These are phyloP conservation scores for Teratosphaeria nubilosa DNA, from an alignment of 2,329 filamentous ascomycete genomes.

Conservation along the genomic window DNA sequence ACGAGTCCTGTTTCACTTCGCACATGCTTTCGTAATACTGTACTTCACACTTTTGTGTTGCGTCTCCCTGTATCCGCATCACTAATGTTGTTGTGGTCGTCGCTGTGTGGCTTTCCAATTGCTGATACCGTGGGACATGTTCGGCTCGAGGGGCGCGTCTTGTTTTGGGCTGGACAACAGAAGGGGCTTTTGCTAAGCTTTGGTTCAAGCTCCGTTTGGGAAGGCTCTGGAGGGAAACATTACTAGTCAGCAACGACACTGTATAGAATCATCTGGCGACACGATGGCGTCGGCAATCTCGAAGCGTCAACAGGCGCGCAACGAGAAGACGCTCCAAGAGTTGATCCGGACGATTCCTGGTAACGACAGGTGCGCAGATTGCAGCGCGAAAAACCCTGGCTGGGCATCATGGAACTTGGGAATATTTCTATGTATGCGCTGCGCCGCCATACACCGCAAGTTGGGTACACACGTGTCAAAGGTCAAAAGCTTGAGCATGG, in stretches of 20 bases:
- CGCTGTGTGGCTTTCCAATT: not conserved
- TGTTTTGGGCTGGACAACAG: not conserved
- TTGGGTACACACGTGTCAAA: slow-evolving; percentile 96
- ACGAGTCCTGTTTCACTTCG: not conserved
- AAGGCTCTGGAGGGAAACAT: not conserved
- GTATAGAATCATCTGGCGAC: not conserved
- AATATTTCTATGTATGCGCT: slow-evolving; percentile 95
- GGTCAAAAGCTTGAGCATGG: slow-evolving; percentile 97
- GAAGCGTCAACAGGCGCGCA: slow-evolving; percentile 96
- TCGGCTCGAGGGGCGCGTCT: not conserved
- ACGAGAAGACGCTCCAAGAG: slow-evolving; percentile 84
- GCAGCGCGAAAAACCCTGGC: slow-evolving; percentile 80
- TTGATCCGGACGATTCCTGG: slow-evolving; percentile 74
- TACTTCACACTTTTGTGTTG: not conserved
- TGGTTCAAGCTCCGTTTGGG: not conserved
- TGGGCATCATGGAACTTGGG: slow-evolving; percentile 99
- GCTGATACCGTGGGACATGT: not conserved
- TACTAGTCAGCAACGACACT: not conserved
- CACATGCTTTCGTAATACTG: not conserved
- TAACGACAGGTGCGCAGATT: slow-evolving; percentile 92
- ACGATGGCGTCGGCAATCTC: slow-evolving; percentile 65
- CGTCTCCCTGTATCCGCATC: not conserved
- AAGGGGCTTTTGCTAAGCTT: not conserved
- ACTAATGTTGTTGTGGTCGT: not conserved
- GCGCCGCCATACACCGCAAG: slow-evolving; percentile 89